Evolutionary conservation across 306 rosid species (phyloP).

Genomic region (Dalbergia cultrata): DNA sequence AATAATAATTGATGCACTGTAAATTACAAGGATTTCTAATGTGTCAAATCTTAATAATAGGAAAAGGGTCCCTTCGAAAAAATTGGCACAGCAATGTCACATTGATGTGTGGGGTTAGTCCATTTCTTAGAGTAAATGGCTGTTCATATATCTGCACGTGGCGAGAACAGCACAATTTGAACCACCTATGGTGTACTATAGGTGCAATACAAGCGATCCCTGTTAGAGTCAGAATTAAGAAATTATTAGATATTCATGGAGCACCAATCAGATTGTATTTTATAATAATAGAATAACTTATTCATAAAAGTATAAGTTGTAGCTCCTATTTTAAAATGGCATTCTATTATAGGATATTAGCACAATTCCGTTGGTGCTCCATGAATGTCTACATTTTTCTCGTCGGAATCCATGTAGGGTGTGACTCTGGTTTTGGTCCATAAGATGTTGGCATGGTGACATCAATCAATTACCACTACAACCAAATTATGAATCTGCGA

Average conservation of each 20-base stretch:
- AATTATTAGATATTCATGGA: no score
- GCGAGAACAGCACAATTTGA: conserved; percentile 41
- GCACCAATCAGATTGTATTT: no score
- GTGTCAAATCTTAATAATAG: conserved; percentile 32
- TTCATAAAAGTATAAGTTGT: no score
- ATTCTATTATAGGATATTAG: no score
- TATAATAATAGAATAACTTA: no score
- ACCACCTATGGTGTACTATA: conserved; percentile 41
- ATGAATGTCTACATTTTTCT: no score
- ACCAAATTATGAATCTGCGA: conserved; percentile 27
- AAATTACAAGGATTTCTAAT: conserved; percentile 26
- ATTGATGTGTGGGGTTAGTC: conserved; percentile 48
- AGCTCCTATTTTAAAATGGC: no score
- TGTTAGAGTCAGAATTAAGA: neutral
- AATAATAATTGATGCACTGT: neutral
- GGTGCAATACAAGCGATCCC: conserved; percentile 25
- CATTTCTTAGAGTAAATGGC: conserved; percentile 46
- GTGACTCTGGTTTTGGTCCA: conserved; percentile 48
- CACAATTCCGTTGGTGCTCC: no score
- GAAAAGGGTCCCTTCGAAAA: conserved; percentile 3
- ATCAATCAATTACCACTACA: conserved; percentile 52
- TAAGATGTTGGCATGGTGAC: conserved; percentile 33
- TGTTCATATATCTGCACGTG: conserved; percentile 40
- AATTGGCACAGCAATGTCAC: conserved; percentile 28
- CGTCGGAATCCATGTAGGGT: no score